Conservation (phyloP, 2,329 filamentous ascomycete genomes). For the Xylaria multiplex region DNA sequence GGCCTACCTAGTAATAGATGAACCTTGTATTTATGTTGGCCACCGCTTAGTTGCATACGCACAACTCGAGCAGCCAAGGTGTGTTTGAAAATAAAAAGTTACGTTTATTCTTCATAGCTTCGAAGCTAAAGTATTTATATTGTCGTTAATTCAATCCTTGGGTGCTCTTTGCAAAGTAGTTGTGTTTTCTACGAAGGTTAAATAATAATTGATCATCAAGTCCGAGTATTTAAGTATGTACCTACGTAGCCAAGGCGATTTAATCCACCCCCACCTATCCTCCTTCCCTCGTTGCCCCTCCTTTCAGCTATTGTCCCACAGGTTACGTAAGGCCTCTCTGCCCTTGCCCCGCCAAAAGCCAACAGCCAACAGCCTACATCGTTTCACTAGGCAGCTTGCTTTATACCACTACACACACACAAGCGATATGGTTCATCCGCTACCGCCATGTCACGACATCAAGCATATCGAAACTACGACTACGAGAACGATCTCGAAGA, state of each 20-base stretch:
- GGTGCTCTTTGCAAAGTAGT: too few relatives aligned
- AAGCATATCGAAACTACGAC: constrained; percentile 59
- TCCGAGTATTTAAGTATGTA: too few relatives aligned
- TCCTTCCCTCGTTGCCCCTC: constrained; percentile 1
- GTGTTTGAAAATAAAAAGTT: neutral
- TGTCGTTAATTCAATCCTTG: too few relatives aligned
- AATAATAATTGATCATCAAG: too few relatives aligned
- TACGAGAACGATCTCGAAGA: constrained; percentile 64
- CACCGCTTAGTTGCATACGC: neutral
- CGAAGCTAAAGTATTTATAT: too few relatives aligned
- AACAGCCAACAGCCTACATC: neutral
- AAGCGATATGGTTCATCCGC: neutral
- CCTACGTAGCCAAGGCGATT: too few relatives aligned
- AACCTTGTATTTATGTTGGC: constrained; percentile 18
- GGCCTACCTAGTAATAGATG: neutral
- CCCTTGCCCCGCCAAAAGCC: neutral
- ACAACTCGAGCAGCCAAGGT: neutral
- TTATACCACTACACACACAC: neutral
- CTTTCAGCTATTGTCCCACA: neutral
- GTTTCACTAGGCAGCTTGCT: neutral
- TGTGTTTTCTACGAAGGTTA: too few relatives aligned
- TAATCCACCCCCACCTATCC: neutral
- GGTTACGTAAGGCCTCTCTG: neutral
- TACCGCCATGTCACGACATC: constrained; percentile 58
- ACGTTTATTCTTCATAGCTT: too few relatives aligned